Conservation (phyloP, 176 grass and related monocot genomes). For the Musa beccarii region DNA sequence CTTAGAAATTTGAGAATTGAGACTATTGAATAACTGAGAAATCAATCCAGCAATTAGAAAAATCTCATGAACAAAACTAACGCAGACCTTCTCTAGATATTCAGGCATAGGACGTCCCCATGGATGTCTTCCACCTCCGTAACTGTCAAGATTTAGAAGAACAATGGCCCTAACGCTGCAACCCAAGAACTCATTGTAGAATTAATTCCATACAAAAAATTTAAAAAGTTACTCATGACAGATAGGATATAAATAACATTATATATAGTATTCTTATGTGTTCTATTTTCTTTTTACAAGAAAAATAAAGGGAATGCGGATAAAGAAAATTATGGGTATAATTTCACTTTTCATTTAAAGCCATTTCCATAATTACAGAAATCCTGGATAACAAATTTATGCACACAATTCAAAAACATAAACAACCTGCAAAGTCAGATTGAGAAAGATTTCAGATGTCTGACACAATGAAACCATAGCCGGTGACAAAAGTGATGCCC, state of each 20-base stretch:
- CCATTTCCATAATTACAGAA: too few relatives aligned
- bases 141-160: constrained; percentile 73
- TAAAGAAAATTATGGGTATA: too few relatives aligned
- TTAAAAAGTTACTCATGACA: background rate
- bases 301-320: too few relatives aligned
- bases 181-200: too few relatives aligned
- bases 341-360: too few relatives aligned
- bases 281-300: too few relatives aligned
- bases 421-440: background rate
- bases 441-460: too few relatives aligned
- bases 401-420: background rate
- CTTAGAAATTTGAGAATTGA: constrained; percentile 8
- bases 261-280: background rate
- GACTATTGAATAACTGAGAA: constrained; percentile 7
- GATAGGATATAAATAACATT: background rate
- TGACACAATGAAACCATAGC: too few relatives aligned
- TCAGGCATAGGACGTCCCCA: constrained; percentile 89
- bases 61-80: background rate
- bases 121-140: constrained; percentile 84
- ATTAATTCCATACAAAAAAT: too few relatives aligned
- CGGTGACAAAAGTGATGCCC: too few relatives aligned
- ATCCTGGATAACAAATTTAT: too few relatives aligned
- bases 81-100: constrained; percentile 77
- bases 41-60: background rate
- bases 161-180: constrained; percentile 92